Base-by-base conservation (phyloP, 305 asterid species). In the Salvia sclarea region DNA sequence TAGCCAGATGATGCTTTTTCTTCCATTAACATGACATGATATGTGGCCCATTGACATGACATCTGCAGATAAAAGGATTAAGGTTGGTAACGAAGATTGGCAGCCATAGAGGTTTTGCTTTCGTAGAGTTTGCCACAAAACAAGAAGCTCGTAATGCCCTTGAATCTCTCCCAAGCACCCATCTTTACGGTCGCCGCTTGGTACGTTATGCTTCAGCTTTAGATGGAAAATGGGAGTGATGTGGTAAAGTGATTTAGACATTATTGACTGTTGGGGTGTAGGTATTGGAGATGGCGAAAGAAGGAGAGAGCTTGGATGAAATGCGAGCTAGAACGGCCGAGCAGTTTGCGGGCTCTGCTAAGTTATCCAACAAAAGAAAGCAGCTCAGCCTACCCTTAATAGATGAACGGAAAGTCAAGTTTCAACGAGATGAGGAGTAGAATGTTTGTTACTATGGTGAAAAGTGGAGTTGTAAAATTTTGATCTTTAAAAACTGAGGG, bases 171-270 rank as follows among this genome's bases (percentile, higher is more conserved):
- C 81, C 95, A 40, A 91, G 60, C 73, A 80, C 92, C 38, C 98
- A 94, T 84, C 86, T 94, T 63, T 94, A 90, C 14, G 98, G 97
- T 33, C 98, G 98, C 63, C 97, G 79, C 85, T 71, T 94, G 98
- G 98, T 93, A 87, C n/a, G 89, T 78, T 31, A 31, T 54, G 60
- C 44, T 37, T 28, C 55, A 22, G 31, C 1, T 8, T 14, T 16
- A 11, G 2, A 28, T 12, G 16, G 3, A 8, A 8, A 35, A 8
- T 4, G 25, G 17, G 28, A 3, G 18, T 20, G 12, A 28, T 63
- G 65, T 28, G 8, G 35, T 9, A 4, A 10, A 25, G 25, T 44
- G 31, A 53, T 9, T 25, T 24, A 1, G 17, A 52, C n/a, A 55
- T 14, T 49, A 74, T 47, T 75, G 25, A 57, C 40, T 53, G 61